Conservation (phyloP, 169 alveolate genomes). For the Babesia bovis region DNA sequence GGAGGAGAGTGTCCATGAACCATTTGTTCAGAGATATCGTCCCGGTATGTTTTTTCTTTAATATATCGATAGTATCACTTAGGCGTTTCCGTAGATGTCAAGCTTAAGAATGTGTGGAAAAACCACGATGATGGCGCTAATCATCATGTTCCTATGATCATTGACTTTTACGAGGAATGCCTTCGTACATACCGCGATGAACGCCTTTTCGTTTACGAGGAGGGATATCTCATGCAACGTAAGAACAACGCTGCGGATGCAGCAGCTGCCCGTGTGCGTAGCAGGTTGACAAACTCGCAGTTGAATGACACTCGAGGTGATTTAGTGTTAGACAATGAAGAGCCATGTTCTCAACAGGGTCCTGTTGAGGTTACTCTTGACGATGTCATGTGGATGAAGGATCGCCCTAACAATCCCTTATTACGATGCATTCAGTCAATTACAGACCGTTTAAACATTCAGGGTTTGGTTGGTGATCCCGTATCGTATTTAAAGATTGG, state of each 20-base stretch:
- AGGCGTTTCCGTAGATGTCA: constrained; percentile 59
- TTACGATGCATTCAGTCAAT: constrained; percentile 74
- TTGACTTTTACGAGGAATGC: constrained; percentile 78
- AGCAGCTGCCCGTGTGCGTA: neutral
- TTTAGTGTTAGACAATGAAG: neutral
- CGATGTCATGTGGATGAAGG: constrained; percentile 72
- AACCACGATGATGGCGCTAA: constrained; percentile 10
- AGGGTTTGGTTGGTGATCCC: constrained; percentile 79
- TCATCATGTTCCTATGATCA: constrained; percentile 47
- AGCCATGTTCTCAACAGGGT: neutral
- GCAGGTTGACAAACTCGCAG: neutral
- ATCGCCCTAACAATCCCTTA: constrained; percentile 75
- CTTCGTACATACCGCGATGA: constrained; percentile 72
- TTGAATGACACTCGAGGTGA: neutral
- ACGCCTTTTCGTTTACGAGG: constrained; percentile 68
- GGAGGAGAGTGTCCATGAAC: constrained; percentile 43
- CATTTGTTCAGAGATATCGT: constrained; percentile 50
- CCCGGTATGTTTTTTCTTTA: constrained; percentile 31
- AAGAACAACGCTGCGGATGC: neutral
- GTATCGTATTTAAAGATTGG: constrained; percentile 72
- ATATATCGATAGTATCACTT: neutral
- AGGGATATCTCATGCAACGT: constrained; percentile 40
- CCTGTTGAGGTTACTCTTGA: constrained; percentile 25
- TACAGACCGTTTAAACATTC: constrained; percentile 75
- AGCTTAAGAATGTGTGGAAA: constrained; percentile 27